phyloP scores from a whole-genome alignment of 371 early-diverging fungal species.

The Mortierella sp. region DNA sequence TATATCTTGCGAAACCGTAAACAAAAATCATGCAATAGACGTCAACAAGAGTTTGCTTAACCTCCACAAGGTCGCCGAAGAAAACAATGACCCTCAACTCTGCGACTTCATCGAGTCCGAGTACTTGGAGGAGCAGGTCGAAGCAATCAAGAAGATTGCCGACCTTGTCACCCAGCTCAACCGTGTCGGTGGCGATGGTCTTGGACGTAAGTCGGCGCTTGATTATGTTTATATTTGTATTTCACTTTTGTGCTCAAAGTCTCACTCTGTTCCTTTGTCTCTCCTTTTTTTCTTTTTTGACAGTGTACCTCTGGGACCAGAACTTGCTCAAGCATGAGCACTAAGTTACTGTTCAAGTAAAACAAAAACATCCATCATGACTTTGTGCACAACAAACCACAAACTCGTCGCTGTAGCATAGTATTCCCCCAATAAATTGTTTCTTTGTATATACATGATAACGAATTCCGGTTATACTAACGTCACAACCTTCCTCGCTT shows the following conservation, averaged over 20 bases:
- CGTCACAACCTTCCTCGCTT: too few relatives aligned
- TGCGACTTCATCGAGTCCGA: conserved; percentile 67
- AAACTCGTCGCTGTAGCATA: not conserved
- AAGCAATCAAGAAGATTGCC: conserved; percentile 73
- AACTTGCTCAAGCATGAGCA: conserved; percentile 59
- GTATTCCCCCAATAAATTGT: too few relatives aligned
- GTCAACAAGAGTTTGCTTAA: conserved; percentile 72
- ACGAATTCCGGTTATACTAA: too few relatives aligned
- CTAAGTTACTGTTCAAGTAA: too few relatives aligned
- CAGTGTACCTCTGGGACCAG: conserved; percentile 76
- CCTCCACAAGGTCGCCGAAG: conserved; percentile 62
- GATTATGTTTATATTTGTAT: not conserved
- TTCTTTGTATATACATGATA: too few relatives aligned
- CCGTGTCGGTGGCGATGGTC: conserved; percentile 67
- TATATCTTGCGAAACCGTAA: too few relatives aligned
- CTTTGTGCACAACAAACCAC: too few relatives aligned
- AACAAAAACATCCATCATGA: too few relatives aligned
- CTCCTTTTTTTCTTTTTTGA: conserved; percentile 15
- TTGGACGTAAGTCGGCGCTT: conserved; percentile 56
- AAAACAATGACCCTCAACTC: conserved; percentile 66
- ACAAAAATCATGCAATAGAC: conserved; percentile 53
- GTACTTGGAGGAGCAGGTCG: conserved; percentile 75
- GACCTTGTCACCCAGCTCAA: conserved; percentile 76
- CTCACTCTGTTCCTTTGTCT: not conserved
- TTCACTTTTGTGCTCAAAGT: not conserved